Base-by-base conservation (phyloP, 129 eudicot genomes). In the Gnaphalium uliginosum region DNA sequence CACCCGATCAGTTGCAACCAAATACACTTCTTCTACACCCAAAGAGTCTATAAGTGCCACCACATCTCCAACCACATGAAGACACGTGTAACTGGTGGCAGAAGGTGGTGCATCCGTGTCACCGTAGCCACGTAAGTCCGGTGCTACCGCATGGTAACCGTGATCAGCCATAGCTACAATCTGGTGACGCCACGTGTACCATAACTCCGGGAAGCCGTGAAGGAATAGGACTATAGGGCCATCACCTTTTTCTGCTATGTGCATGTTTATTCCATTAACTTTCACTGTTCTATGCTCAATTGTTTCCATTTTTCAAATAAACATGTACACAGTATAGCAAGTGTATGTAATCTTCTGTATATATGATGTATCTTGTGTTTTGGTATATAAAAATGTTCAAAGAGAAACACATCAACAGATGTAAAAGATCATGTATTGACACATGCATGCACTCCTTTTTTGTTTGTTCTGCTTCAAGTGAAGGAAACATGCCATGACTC, bases 141-240 rank as follows among this genome's bases (percentile, higher is more conserved):
- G 97, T 9, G 97, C 96, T 35, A 91, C 87, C 0, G 92, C 87
- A 0, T 86, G 92, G 85, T 83, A 91, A 53, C 97, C 97, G 17
- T 71, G 86, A 53, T 80, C 83, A 21, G 97, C 87, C 61, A 89
- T n/a, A 79, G 76, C 78, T 8, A 69, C 37, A 57, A 91, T 88
- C 35, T 91, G 97, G 84, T 91, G 90, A 78, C 94, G 91, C 97
- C 97, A 91, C 0, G 92, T 68, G 89, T 91, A 91, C 97, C 97
- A 91, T 23, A 91, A 87, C 76, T 91, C 92, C 0, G 97, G 96
- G 83, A 88, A 91, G 37, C 96, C 96, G 25, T 91, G 97, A 22
- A 91, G 61, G 83, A 91, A 75, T 24, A 91, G 89, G 30, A 91
- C 83, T 1, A 76, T 2, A 0, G 95, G 97, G 66, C 96, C 95